Conservation (phyloP, 1,139 yeast species). For the Pichia sp. region DNA sequence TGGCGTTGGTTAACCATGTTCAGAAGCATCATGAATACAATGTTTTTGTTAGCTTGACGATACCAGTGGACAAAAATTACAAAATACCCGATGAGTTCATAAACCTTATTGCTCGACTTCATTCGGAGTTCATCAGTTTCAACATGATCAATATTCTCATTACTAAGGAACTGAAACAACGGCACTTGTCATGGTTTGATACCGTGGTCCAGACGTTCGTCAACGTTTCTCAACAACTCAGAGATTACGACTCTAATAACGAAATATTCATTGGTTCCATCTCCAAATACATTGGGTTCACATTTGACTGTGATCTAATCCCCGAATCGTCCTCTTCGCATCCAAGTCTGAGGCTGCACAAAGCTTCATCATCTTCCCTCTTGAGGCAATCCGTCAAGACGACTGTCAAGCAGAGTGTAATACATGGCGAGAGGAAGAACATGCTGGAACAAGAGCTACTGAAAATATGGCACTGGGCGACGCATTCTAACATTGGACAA, state of each 20-base stretch:
- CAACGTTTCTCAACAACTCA: slow-evolving; percentile 6
- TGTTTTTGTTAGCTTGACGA: slow-evolving; percentile 7
- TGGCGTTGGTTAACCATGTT: slow-evolving; percentile 8
- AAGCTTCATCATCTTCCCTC: not conserved
- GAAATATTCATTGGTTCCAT: slow-evolving; percentile 10
- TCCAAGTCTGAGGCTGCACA: too few relatives aligned
- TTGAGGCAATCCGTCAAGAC: slow-evolving; percentile 2
- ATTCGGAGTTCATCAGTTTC: slow-evolving; percentile 10
- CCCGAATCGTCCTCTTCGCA: too few relatives aligned
- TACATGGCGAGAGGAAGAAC: slow-evolving; percentile 12
- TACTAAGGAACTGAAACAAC: slow-evolving; percentile 9
- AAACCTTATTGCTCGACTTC: slow-evolving; percentile 1
- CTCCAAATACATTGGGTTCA: slow-evolving; percentile 11
- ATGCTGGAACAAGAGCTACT: slow-evolving; percentile 9
- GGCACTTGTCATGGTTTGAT: slow-evolving; percentile 10
- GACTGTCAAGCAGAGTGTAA: slow-evolving; percentile 9
- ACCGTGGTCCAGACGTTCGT: not conserved
- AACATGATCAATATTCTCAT: slow-evolving; percentile 11
- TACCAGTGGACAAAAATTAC: slow-evolving; percentile 6
- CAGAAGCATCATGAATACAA: slow-evolving; percentile 10
- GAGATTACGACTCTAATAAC: slow-evolving; percentile 2
- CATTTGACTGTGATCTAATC: slow-evolving; percentile 12
- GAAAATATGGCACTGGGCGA: slow-evolving; percentile 12
- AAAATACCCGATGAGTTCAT: slow-evolving; percentile 6
- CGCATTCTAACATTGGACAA: slow-evolving; percentile 5